These are phyloP conservation scores for Lizonia empirigonia DNA, from an alignment of 2,329 filamentous ascomycete species.

Conservation along the genomic window DNA sequence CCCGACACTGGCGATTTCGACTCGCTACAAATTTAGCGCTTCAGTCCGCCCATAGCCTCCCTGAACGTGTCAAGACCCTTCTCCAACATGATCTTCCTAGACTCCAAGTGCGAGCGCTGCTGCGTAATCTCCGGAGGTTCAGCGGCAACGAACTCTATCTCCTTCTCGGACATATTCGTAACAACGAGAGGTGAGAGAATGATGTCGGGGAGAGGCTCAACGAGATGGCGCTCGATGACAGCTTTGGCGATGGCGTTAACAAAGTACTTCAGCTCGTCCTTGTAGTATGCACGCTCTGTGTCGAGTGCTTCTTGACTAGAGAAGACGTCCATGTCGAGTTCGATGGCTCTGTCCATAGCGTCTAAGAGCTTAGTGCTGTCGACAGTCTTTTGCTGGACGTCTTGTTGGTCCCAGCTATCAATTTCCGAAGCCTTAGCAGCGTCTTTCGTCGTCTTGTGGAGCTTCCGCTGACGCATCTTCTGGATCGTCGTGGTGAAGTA, in stretches of 20 bases:
- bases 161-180: constrained; percentile 39
- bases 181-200: constrained; percentile 43
- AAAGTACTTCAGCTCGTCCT: constrained; percentile 48
- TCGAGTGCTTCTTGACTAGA: constrained; percentile 46
- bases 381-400: too few relatives aligned
- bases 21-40: too few relatives aligned
- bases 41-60: constrained; percentile 31
- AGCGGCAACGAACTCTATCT: constrained; percentile 41
- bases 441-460: neutral
- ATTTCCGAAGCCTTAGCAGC: too few relatives aligned
- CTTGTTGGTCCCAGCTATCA: too few relatives aligned
- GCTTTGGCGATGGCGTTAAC: constrained; percentile 41
- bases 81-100: constrained; percentile 42
- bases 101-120: constrained; percentile 37
- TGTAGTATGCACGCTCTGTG: constrained; percentile 46
- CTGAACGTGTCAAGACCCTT: constrained; percentile 43
- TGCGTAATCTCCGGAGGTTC: constrained; percentile 40
- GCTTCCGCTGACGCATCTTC: constrained; percentile 27
- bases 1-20: too few relatives aligned
- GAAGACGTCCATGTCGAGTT: constrained; percentile 44
- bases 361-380: too few relatives aligned
- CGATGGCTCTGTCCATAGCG: constrained; percentile 5
- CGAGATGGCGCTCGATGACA: constrained; percentile 48
- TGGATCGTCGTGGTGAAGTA: constrained; percentile 43
- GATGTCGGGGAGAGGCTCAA: constrained; percentile 34